Evolutionary conservation across 768 basidiomycete species (phyloP), one percentile per base, ranked within the genome.

Genomic region (Tulasnella sp.): DNA sequence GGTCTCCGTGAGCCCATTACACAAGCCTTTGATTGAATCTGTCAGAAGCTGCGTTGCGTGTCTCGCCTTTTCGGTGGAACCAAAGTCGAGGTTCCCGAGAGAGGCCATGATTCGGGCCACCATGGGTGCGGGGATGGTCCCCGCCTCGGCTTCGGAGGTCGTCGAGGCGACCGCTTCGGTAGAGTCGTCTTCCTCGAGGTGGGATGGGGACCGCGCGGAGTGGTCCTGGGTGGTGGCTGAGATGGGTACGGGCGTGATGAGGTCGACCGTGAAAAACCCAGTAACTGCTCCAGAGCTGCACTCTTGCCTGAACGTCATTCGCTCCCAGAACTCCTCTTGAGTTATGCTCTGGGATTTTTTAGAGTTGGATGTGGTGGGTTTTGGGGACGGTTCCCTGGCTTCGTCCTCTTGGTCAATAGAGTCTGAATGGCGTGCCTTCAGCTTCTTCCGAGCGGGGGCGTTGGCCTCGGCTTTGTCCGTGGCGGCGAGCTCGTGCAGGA

Each of bases 271-370:
- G 84, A 98, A 98, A 87, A 99, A 99, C 0, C 94, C 97, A 3
- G 96, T 98, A 21, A 97, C 90, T 1, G 94, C 93, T 2, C 97
- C 96, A 46, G 92, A 89, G 71, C 93, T 89, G 83, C 97, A 98
- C 85, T 99, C 98, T 84, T 98, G 97, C 38, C 98, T 89, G 85
- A 94, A 97, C 56, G 92, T 95, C 93, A 99, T 96, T 21, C 96
- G 90, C 85, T 98, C 96, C 97, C 97, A 99, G 85, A 97, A 99
- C 83, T 98, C 97, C 56, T 92, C 92, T 52, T 89, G 82, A 0
- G 86, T 85, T 74, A 94, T 76, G 9, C 79, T 38, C 4, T 19
- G 21, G 2, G 48, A 18, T 12, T 48, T 68, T 74, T 74, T 72
- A 18, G 71, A 44, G n/a, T 1, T 27, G 6, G 44, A 14, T 24